phyloP scores from a whole-genome alignment of 805 yeast genomes.

The Groenewaldozyma tartarivorans region DNA sequence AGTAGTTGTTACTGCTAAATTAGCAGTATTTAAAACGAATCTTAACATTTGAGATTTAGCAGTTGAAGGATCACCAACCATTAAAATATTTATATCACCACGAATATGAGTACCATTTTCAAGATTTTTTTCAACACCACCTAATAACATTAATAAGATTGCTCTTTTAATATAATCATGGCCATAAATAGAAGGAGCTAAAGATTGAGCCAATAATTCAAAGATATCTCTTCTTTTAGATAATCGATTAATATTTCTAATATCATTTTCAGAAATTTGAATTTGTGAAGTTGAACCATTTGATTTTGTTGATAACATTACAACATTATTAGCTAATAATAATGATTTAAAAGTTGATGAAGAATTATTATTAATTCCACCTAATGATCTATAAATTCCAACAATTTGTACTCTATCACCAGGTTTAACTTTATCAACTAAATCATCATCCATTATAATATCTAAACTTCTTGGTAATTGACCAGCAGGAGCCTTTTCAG shows the following conservation, averaged over 20 bases:
- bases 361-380: conserved; percentile 48
- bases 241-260: conserved; percentile 74
- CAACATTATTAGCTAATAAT: conserved; percentile 81
- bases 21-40: conserved; percentile 89
- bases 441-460: conserved; percentile 86
- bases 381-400: conserved; percentile 87
- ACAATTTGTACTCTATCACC: conserved; percentile 93
- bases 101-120: conserved; percentile 94
- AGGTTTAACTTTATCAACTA: conserved; percentile 86
- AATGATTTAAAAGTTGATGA: conserved; percentile 66
- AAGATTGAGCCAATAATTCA: conserved; percentile 68
- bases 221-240: conserved; percentile 65
- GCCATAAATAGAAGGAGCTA: conserved; percentile 95
- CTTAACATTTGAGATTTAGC: conserved; percentile 94
- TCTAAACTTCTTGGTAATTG: conserved; percentile 92
- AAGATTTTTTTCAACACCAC: conserved; percentile 90
- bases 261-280: conserved; percentile 66
- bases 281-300: conserved; percentile 63
- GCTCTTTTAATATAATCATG: conserved; percentile 88
- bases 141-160: conserved; percentile 78
- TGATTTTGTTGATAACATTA: conserved; percentile 80
- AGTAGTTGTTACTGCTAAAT: conserved; percentile 93
- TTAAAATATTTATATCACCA: conserved; percentile 91
- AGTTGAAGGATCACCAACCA: conserved; percentile 99
- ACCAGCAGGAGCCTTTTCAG: conserved; percentile 96